Base-by-base conservation (phyloP, 2,329 filamentous ascomycete genomes). In the Alternaria brassicae region DNA sequence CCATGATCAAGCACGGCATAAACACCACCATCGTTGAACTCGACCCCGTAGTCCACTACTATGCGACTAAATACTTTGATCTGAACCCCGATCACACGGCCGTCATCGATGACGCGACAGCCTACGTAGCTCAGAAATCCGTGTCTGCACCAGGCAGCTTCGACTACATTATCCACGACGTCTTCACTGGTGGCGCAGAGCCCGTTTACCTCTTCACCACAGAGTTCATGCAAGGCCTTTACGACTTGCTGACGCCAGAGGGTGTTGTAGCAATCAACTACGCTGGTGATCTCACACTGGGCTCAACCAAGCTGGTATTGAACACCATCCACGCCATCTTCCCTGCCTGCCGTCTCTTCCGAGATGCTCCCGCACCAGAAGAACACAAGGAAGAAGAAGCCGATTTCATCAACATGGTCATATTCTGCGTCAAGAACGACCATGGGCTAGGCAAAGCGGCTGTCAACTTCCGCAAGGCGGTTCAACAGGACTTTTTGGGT, bases 251-350 rank as follows among this genome's bases (percentile, higher is more conserved):
- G 44, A 91, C 88, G 63, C 86, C 89, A 0, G 85, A 91, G 51
- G 95, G 95, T 40, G 89, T 91, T 13, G 89, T 97, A 70, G 94
- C 93, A 6, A 95, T 99, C 76, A 99, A 98, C 81, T 99, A 97
- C 77, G 95, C 95, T 5, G 95, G 93, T 51, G 93, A 98, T 76
- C 85, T 98, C 53, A 81, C 85, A 15, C 84, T 94, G 25, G 90
- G 91, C 3, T 87, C 92, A 0, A 90, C 94, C 12, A 86, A 86
- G 56, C 87, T 94, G 30, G 86, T 97, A 25, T 86, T 96, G 68
- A 88, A 90, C 72, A 98, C 95, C 30, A 93, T 98, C 76, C 84
- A 84, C 62, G 78, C 86, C 27, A 88, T 95, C 57, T 99, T 98
- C 78, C 90, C 92, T n/a, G 87, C 88, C 4, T 99, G 95, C 79